These are phyloP conservation scores for Thelephora terrestris DNA, from an alignment of 1,284 basidiomycete species.

Conservation along the genomic window DNA sequence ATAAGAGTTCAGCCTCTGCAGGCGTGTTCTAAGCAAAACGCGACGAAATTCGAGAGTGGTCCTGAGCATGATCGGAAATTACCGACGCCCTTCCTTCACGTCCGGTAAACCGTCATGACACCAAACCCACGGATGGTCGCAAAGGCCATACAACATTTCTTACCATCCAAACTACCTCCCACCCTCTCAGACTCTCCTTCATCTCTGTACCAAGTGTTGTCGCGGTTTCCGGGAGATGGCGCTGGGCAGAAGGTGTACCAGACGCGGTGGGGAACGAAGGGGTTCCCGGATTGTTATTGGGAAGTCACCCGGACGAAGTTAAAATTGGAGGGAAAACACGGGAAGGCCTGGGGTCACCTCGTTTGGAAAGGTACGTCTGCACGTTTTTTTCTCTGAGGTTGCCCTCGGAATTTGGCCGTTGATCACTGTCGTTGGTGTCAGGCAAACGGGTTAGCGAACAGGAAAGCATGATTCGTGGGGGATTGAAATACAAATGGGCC, in stretches of 20 bases:
- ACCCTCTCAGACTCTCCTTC: constrained; percentile 44
- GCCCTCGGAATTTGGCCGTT: neutral
- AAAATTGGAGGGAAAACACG: constrained; percentile 61
- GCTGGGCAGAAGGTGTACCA: constrained; percentile 61
- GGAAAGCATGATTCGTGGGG: constrained; percentile 44
- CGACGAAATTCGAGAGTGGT: neutral
- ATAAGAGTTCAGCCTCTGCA: constrained; percentile 6
- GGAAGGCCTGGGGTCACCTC: constrained; percentile 68
- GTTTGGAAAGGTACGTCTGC: constrained; percentile 63
- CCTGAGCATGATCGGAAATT: constrained; percentile 3
- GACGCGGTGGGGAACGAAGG: constrained; percentile 60
- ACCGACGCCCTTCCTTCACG: constrained; percentile 6
- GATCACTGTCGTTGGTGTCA: constrained; percentile 14
- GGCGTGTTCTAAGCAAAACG: neutral
- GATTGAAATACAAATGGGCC: constrained; percentile 53
- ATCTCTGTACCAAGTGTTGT: constrained; percentile 61
- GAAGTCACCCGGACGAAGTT: constrained; percentile 56
- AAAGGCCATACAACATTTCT: constrained; percentile 39
- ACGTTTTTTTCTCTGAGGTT: constrained; percentile 2
- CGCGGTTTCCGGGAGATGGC: constrained; percentile 56
- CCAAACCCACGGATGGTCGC: constrained; percentile 18
- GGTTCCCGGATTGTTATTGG: constrained; percentile 61
- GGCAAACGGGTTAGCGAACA: constrained; percentile 38
- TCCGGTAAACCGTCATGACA: constrained; percentile 6
- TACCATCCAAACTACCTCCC: constrained; percentile 44